These are phyloP conservation scores for Myriosclerotinia scirpicola DNA, from an alignment of 2,329 filamentous ascomycete species.

Conservation along the genomic window DNA sequence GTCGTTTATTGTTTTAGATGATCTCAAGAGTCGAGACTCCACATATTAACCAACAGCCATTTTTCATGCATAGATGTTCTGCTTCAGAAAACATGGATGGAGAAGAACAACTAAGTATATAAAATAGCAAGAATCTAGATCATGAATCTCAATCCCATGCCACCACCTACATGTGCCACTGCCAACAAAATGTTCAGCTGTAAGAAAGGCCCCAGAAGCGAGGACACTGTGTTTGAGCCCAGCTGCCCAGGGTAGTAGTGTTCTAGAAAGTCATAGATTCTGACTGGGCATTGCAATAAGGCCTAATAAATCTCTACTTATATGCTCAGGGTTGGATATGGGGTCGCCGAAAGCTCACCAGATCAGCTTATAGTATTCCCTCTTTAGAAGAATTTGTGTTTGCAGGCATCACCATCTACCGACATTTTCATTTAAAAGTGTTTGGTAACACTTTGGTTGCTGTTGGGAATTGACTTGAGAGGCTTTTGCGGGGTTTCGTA, in stretches of 20 bases:
- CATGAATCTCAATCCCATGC: not conserved
- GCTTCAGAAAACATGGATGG: not conserved
- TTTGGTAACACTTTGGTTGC: no score
- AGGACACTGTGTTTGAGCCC: not conserved
- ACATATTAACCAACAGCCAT: not conserved
- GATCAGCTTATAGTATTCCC: not conserved
- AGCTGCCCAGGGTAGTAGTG: not conserved
- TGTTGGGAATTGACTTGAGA: not conserved
- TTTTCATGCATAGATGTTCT: not conserved
- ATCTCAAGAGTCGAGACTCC: not conserved
- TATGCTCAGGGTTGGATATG: not conserved
- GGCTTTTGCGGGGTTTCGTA: not conserved
- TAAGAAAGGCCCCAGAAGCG: not conserved
- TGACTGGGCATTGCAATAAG: not conserved
- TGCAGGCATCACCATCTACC: no score
- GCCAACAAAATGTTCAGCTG: not conserved
- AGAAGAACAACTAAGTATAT: not conserved
- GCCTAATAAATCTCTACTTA: not conserved
- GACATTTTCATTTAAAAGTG: not conserved
- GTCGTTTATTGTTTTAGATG: not conserved
- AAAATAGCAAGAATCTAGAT: not conserved
- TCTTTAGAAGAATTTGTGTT: not conserved
- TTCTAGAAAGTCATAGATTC: constrained; percentile 1
- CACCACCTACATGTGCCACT: not conserved
- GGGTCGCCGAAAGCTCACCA: not conserved